Evolutionary conservation across 2,329 filamentous ascomycete genomes (phyloP), one percentile per base, ranked within the genome.

Genomic region (Claviceps sorghi): DNA sequence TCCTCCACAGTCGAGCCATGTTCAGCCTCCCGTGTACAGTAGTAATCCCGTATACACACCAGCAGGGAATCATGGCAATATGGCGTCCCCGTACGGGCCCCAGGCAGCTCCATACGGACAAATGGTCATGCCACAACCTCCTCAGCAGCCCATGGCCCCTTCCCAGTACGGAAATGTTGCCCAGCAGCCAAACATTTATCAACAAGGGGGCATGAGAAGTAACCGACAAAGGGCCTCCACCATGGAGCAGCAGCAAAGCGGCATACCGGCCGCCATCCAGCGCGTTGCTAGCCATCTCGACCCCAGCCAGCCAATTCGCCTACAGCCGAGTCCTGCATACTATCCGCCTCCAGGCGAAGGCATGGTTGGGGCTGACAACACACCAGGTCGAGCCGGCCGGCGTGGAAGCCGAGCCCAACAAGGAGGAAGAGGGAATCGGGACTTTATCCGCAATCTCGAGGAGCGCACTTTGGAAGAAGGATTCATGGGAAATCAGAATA

Each of bases 321-420:
- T 97, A 53, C 93, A 98, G 65, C 93, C 93, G 2, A 96, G 89
- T 60, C 93, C 93, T 5, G 93, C 93, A 1, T 98, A 98, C 68
- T 98, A 97, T 61, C 93, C 93, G 11, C 93, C 93, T 21, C 87
- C 91, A 2, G 82, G 86, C 7, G 91, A 97, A 58, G 87, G 88
- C 10, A 82, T 88, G 60, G 77, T 80, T 21, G 70, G 75, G 9
- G 79, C 86, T 55, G 77, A 82, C 48, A 79, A 77, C 54, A 73
- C 80, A 26, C 63, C 74, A 47, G 66, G 71, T 52, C 66, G 78
- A 71, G 68, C 84, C 32, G 80, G 86, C 43, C 79, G 89, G 61
- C 79, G 90, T 65, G 85, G 86, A 45, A 91, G 88, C 64, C 78
- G 89, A 52, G 77, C 79, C 46, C 79, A 82, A 58, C 77, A 79